Base-by-base conservation (phyloP, 116 monocot genomes). In the Trichopus zeylanicus region DNA sequence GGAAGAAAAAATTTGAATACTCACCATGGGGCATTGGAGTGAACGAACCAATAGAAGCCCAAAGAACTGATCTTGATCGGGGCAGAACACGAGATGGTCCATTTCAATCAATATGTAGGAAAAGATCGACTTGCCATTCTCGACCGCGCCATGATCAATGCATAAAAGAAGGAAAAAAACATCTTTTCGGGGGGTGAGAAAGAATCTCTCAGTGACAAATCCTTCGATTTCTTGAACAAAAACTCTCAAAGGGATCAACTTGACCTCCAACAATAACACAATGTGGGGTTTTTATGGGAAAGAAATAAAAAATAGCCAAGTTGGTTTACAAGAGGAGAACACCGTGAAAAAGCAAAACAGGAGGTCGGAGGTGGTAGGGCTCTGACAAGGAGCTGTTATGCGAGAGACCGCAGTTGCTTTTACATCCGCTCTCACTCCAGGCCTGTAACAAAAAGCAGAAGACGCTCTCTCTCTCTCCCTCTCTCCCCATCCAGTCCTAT, bases 301-400 rank as follows among this genome's bases (percentile, higher is more conserved):
- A 22, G 18, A 49, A 49, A 49, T 2, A 46, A 46, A 46, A 46
- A 46, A 16, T 6, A 46, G 22, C 15, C 19, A 20, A 49, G 3
- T 49, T 49, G 23, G 3, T 21, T 22, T 9, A 49, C 5, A 49
- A 49, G 23, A 49, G 9, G 22, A 49, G 19, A 22, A 49, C 22
- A 49, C 49, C 49, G 22, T 8, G 24, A 8, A 20, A 24, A 24
- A 49, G 0, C 19, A 49, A 6, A 6, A 49, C 8, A 7, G 0
- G 0, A 20, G 7, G 49, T 49, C 21, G 9, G 13, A 42, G 42
- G n/a, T 13, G 13, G 19, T 8, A 21, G 49, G 49, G 49, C 49
- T 49, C 49, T 49, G 49, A 49, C 49, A 49, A 49, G 49, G 21
- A 49, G 49, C 19, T 49, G 49, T 24, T 7, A 5, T 49, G 48